These are phyloP conservation scores for Lactarius deliciosus DNA, from an alignment of 768 basidiomycete species.

Conservation along the genomic window DNA sequence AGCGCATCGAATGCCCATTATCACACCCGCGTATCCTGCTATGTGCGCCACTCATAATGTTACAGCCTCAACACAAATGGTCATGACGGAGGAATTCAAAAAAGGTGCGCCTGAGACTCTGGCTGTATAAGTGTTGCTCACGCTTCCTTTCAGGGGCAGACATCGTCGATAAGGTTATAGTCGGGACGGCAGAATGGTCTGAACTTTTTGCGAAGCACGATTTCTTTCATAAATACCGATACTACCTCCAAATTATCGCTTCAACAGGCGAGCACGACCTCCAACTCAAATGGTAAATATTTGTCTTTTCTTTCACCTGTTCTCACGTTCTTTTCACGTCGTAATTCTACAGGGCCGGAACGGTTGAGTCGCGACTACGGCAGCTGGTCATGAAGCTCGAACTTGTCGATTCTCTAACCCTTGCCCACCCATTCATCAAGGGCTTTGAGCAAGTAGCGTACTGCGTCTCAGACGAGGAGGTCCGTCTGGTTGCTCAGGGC, in stretches of 20 bases:
- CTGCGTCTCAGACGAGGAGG: constrained; percentile 85
- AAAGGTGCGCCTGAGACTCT: constrained; percentile 52
- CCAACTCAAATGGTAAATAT: constrained; percentile 86
- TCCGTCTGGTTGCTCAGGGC: constrained; percentile 84
- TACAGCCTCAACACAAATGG: constrained; percentile 90
- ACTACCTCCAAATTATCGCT: constrained; percentile 95
- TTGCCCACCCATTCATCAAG: constrained; percentile 94
- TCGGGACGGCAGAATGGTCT: constrained; percentile 81
- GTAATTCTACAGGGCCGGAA: constrained; percentile 65
- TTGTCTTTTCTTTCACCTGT: not conserved
- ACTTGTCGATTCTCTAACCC: constrained; percentile 85
- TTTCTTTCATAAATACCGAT: constrained; percentile 95
- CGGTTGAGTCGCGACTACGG: constrained; percentile 95
- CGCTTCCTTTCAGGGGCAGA: constrained; percentile 66
- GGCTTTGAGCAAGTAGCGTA: constrained; percentile 87
- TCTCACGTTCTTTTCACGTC: constrained; percentile 8
- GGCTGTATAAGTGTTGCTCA: constrained; percentile 21
- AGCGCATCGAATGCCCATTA: constrained; percentile 98
- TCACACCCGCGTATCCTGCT: constrained; percentile 97
- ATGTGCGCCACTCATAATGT: constrained; percentile 99
- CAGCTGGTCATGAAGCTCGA: constrained; percentile 98
- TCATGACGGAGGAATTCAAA: constrained; percentile 95
- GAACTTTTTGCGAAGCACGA: constrained; percentile 95
- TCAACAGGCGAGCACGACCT: constrained; percentile 81
- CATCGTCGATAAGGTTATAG: constrained; percentile 89